Base-by-base conservation (phyloP, 2,329 filamentous ascomycete species). In the Magnaporthiopsis incrustans region DNA sequence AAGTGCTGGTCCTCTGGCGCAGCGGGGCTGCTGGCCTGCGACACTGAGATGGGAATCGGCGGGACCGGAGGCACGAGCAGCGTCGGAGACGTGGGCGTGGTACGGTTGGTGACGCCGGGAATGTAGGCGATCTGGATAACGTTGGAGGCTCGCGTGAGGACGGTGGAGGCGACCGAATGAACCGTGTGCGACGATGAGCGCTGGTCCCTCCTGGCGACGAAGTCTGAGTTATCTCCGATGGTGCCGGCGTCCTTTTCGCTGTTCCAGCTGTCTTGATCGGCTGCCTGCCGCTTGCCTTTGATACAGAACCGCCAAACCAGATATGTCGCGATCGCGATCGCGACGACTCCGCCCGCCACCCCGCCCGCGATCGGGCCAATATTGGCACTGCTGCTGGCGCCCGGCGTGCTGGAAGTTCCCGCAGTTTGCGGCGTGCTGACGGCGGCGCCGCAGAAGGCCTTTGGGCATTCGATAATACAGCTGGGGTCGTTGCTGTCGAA, bases 101-200 rank as follows among this genome's bases (percentile, higher is more conserved):
- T 92, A 69, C 94, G 86, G 78, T 97, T 97, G 66, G 92, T 97
- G 71, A 98, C 93, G 66, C 95, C 95, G 18, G 95, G 95, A 69
- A 99, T 98, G 76, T 98, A 99, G 64, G 95, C 95, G 77, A 99
- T 99, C 78, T 98, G 95, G 71, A 99, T 99, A 74, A 99, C 94
- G 79, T 99, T 99, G 72, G 95, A 98, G 61, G 95, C 95, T 67
- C 95, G 88, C 25, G 95, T 98, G 66, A 97, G 85, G 65, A 98
- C 92, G 32, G 94, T 98, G 12, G 93, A 97, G 22, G 95, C 95
- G 73, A 99, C 92, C 15, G 94, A 98, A 71, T 89, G 85, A 64
- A 94, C 89, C n/a, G 91, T 91, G 73, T 95, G 87, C 59, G 91
- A 90, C 14, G 93, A 95, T 64, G 89, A 85, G 69, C 92, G 83